Evolutionary conservation across 768 basidiomycete species (phyloP).

Genomic region (Tephrocybe sp.): DNA sequence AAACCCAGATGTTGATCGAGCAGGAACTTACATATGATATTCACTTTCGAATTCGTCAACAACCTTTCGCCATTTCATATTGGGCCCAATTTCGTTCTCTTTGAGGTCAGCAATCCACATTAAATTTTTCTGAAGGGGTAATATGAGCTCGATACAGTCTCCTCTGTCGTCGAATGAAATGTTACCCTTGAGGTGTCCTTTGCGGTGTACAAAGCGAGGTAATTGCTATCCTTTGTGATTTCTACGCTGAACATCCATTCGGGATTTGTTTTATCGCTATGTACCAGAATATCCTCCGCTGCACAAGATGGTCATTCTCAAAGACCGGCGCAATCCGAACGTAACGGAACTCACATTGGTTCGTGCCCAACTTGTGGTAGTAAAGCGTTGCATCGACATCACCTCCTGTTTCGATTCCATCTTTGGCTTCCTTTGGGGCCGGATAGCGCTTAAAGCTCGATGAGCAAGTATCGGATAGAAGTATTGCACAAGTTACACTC

Average conservation of each 20-base stretch:
- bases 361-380: constrained; percentile 73
- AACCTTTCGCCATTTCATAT: constrained; percentile 74
- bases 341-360: constrained; percentile 50
- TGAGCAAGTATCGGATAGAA: constrained; percentile 7
- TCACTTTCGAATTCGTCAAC: constrained; percentile 67
- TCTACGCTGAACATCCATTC: constrained; percentile 62
- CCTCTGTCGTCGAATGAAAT: not conserved
- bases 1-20: no score
- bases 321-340: not conserved
- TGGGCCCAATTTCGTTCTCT: constrained; percentile 55
- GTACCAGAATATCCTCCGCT: constrained; percentile 71
- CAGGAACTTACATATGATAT: constrained; percentile 67
- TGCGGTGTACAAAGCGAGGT: constrained; percentile 51
- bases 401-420: constrained; percentile 58
- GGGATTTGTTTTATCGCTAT: constrained; percentile 62
- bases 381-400: constrained; percentile 74
- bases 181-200: constrained; percentile 67
- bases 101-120: constrained; percentile 73
- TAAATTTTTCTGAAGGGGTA: constrained; percentile 58
- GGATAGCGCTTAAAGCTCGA: constrained; percentile 51
- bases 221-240: constrained; percentile 66
- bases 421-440: constrained; percentile 41
- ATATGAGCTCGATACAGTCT: not conserved
- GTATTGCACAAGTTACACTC: constrained; percentile 1
- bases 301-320: constrained; percentile 1